Evolutionary conservation across 2,329 filamentous ascomycete genomes (phyloP).

Genomic region (Pestalotiopsis sp.): DNA sequence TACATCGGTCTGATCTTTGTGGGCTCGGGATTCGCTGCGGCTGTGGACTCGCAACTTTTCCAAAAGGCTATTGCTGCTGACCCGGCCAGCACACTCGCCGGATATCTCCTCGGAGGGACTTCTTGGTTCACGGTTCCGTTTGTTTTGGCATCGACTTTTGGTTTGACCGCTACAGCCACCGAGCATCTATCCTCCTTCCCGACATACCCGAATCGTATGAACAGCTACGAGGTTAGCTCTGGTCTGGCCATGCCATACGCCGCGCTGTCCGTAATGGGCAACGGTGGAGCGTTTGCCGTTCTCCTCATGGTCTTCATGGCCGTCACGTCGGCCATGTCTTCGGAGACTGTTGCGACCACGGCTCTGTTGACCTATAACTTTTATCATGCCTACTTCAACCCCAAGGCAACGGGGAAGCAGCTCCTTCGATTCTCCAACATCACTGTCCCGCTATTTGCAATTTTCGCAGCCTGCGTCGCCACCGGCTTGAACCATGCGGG

Average conservation of each 20-base stretch:
- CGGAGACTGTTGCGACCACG: constrained; percentile 4
- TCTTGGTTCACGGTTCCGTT: constrained; percentile 91
- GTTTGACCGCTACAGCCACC: constrained; percentile 76
- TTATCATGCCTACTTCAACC: constrained; percentile 1
- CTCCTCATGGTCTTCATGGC: constrained; percentile 10
- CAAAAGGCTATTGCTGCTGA: constrained; percentile 81
- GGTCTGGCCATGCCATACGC: constrained; percentile 86
- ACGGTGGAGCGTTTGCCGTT: background rate
- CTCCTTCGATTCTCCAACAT: constrained; percentile 1
- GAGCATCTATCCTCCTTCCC: constrained; percentile 73
- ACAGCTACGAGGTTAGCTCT: constrained; percentile 72
- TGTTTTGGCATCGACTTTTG: constrained; percentile 85
- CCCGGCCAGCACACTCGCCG: constrained; percentile 1
- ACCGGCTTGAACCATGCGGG: constrained; percentile 6
- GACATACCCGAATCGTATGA: constrained; percentile 71
- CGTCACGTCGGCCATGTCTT: constrained; percentile 4
- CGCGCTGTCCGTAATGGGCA: constrained; percentile 60
- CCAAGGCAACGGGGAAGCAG: background rate
- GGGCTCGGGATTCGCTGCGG: constrained; percentile 16
- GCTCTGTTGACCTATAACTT: constrained; percentile 3
- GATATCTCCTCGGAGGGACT: constrained; percentile 52
- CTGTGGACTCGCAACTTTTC: constrained; percentile 46
- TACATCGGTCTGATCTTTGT: constrained; percentile 73
- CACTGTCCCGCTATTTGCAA: background rate
- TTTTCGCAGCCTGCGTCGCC: background rate